phyloP scores from a whole-genome alignment of 1,284 basidiomycete genomes.

The Lentinula novae-zelandiae region DNA sequence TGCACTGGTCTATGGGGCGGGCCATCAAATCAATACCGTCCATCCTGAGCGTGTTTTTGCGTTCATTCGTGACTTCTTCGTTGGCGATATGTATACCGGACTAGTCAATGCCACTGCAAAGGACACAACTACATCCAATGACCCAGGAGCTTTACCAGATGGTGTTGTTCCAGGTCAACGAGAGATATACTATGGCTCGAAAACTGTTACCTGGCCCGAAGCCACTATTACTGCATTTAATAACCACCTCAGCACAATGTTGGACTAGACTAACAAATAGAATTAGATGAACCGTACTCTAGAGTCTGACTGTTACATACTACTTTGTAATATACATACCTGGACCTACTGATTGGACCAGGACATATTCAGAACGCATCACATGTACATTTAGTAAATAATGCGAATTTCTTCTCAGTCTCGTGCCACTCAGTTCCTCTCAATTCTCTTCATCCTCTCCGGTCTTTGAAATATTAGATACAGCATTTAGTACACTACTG shows the following conservation, averaged over 20 bases:
- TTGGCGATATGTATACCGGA: slow-evolving; percentile 51
- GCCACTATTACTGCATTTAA: neutral
- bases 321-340: neutral
- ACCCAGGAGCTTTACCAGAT: slow-evolving; percentile 48
- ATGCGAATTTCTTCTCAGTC: too few species aligned
- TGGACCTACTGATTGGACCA: too few species aligned
- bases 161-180: slow-evolving; percentile 47
- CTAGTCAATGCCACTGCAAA: slow-evolving; percentile 32
- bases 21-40: slow-evolving; percentile 27
- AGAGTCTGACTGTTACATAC: neutral
- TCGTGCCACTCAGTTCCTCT: too few species aligned
- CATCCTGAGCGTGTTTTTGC: slow-evolving; percentile 52
- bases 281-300: neutral
- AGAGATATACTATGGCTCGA: slow-evolving; percentile 44
- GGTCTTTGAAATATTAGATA: too few species aligned
- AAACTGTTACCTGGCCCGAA: neutral
- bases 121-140: slow-evolving; percentile 23
- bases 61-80: slow-evolving; percentile 58
- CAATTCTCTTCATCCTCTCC: too few species aligned
- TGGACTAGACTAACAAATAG: neutral
- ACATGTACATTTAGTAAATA: too few species aligned
- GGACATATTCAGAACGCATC: too few species aligned
- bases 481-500: neutral
- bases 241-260: neutral
- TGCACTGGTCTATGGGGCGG: slow-evolving; percentile 36